A percentile compares a stretch with the other conserved stretches of the same genome.
Evolutionary conservation across 2,329 filamentous ascomycete genomes (phyloP).

Genomic region (Aureobasidium sp.): DNA sequence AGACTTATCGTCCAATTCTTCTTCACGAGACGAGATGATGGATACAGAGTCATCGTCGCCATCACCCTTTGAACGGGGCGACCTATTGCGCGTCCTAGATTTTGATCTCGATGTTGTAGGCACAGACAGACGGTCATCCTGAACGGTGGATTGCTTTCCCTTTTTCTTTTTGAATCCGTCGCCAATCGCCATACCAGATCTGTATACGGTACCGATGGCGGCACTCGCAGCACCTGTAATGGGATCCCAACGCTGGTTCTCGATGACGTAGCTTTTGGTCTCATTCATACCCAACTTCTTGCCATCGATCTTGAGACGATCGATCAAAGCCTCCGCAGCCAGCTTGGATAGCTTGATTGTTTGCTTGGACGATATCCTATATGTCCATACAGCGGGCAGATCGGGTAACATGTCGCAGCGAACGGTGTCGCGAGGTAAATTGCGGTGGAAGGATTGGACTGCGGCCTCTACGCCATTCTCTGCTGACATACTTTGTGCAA

Average conservation of each 20-base stretch:
- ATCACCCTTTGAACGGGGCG: no score
- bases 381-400: conserved; percentile 60
- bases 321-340: not conserved
- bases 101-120: not conserved
- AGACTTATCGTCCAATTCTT: conserved; percentile 16
- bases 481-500: conserved; percentile 23
- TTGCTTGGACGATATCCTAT: not conserved
- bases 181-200: not conserved
- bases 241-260: conserved; percentile 1
- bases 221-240: not conserved
- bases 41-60: not conserved
- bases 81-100: not conserved
- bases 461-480: conserved; percentile 34
- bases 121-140: not conserved
- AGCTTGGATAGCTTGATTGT: conserved; percentile 28
- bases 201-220: not conserved
- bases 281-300: conserved; percentile 7
- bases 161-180: not conserved
- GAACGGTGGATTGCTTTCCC: not conserved
- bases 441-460: conserved; percentile 34
- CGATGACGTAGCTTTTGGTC: not conserved
- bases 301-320: conserved; percentile 1
- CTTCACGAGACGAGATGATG: not conserved
- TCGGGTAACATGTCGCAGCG: conserved; percentile 58
- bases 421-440: not conserved